These are phyloP conservation scores for Myxozyma vanderwaltii DNA, from an alignment of 805 yeast genomes.

Conservation along the genomic window DNA sequence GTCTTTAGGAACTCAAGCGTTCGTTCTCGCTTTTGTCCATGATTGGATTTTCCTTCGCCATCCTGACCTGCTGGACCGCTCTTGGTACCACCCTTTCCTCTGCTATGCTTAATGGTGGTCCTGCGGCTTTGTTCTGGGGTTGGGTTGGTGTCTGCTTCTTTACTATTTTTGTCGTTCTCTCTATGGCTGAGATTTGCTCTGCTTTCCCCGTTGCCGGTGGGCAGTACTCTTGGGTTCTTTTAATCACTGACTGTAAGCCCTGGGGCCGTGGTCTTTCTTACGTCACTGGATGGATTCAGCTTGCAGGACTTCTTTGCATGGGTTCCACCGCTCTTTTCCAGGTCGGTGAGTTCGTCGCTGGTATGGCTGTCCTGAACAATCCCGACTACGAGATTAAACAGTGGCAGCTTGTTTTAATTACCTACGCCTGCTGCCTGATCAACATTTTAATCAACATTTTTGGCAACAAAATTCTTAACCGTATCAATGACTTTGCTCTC, in stretches of 20 bases:
- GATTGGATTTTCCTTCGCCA: constrained; percentile 57
- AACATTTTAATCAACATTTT: constrained; percentile 32
- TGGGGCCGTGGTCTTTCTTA: constrained; percentile 33
- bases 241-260: constrained; percentile 24
- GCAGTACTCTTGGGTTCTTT: constrained; percentile 62
- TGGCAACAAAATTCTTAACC: constrained; percentile 31
- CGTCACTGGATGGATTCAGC: constrained; percentile 35
- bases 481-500: constrained; percentile 35
- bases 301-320: constrained; percentile 38
- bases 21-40: constrained; percentile 56
- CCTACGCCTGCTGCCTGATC: constrained; percentile 25
- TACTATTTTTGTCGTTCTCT: constrained; percentile 58
- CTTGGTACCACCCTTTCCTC: constrained; percentile 64
- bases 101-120: constrained; percentile 62
- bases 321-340: constrained; percentile 39
- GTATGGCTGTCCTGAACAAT: constrained; percentile 30
- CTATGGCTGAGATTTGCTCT: constrained; percentile 66
- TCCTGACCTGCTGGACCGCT: constrained; percentile 65
- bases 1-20: constrained; percentile 53
- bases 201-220: constrained; percentile 72
- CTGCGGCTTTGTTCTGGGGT: constrained; percentile 68
- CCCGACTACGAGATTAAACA: constrained; percentile 25
- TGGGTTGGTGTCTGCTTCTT: constrained; percentile 58
- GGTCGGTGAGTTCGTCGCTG: constrained; percentile 34
- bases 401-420: constrained; percentile 34